Percentiles rank a stretch among this genome's conserved stretches.
Conservation (phyloP, 495 filamentous ascomycete genomes). For the Evernia prunastri region DNA sequence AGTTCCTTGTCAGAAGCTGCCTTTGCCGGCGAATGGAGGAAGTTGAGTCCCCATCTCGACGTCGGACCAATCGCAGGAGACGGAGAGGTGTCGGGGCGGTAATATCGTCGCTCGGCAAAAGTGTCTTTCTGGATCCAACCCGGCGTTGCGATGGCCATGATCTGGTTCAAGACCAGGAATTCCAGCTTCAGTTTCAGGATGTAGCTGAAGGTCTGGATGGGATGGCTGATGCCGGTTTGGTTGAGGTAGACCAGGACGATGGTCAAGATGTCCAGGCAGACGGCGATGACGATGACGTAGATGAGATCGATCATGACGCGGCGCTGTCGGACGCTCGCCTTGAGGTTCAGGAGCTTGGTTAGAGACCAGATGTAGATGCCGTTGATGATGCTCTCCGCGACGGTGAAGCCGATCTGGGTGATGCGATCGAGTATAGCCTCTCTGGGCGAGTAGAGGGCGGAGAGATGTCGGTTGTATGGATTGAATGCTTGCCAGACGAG, state of each 20-base stretch:
- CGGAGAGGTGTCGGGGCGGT: conserved; percentile 1
- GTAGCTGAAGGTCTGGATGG: conserved; percentile 34
- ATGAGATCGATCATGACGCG: conserved; percentile 41
- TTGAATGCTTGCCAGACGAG: conserved; percentile 47
- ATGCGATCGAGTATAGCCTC: conserved; percentile 33
- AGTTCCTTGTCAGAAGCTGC: conserved; percentile 4
- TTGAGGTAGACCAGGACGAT: conserved; percentile 22
- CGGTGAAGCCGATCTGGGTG: conserved; percentile 36
- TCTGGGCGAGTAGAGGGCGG: conserved; percentile 30
- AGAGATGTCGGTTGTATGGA: conserved; percentile 11
- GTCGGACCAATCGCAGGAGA: conserved; percentile 7
- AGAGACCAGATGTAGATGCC: conserved; percentile 42
- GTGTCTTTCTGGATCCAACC: conserved; percentile 14
- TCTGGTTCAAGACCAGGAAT: conserved; percentile 36
- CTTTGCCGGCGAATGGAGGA: background rate
- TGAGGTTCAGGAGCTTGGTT: conserved; percentile 29
- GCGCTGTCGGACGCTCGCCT: conserved; percentile 25
- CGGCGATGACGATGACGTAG: conserved; percentile 36
- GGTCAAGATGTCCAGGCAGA: conserved; percentile 34
- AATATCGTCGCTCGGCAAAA: conserved; percentile 20
- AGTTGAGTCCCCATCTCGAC: conserved; percentile 4
- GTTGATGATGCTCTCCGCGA: conserved; percentile 45
- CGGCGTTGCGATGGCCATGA: conserved; percentile 26
- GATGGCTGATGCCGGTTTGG: conserved; percentile 24
- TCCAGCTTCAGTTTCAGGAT: conserved; percentile 36